Evolutionary conservation across 2,329 filamentous ascomycete genomes (phyloP).

Genomic region (Teratosphaeria gauchensis): DNA sequence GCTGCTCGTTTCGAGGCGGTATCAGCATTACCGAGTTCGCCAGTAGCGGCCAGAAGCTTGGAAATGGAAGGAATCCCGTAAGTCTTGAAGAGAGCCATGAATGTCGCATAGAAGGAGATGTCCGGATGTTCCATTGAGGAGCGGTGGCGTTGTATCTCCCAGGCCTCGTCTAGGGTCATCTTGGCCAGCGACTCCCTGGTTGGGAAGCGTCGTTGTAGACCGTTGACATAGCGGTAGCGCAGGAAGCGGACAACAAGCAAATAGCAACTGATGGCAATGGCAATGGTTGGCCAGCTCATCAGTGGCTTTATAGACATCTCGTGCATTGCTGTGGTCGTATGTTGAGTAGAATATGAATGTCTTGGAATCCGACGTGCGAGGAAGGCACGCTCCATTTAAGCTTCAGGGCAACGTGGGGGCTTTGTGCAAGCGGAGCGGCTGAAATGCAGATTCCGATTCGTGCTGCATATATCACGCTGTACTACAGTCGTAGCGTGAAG

Average conservation of each 20-base stretch:
- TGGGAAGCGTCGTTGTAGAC: neutral
- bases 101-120: neutral
- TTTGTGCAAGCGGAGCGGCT: neutral
- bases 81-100: slow-evolving; percentile 2
- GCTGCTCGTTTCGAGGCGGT: slow-evolving; percentile 42
- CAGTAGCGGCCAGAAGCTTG: neutral
- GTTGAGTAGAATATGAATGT: neutral
- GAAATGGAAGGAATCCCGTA: neutral
- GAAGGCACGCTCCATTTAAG: neutral
- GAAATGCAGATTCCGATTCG: neutral
- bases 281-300: neutral
- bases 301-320: neutral
- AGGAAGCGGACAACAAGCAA: neutral
- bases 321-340: neutral
- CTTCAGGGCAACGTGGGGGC: neutral
- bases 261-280: neutral
- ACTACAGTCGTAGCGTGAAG: no score
- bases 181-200: neutral
- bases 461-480: no score
- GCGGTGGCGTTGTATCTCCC: neutral
- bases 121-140: neutral
- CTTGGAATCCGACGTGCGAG: neutral
- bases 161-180: neutral
- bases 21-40: neutral
- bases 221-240: neutral